These are phyloP conservation scores for Amanita pallidorosea DNA, from an alignment of 768 basidiomycete genomes.

Conservation along the genomic window DNA sequence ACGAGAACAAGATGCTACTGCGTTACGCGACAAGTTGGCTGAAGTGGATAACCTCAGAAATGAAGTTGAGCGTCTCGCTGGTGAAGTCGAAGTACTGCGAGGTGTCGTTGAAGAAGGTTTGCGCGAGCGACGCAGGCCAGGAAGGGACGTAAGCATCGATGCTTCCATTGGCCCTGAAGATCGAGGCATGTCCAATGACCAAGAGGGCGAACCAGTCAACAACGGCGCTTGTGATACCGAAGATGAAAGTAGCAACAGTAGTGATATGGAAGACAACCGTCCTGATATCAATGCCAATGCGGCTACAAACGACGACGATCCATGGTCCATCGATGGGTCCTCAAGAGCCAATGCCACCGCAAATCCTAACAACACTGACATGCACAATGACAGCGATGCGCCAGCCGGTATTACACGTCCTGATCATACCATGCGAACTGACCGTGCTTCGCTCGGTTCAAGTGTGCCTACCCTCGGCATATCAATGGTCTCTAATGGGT, in stretches of 20 bases:
- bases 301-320: slow-evolving; percentile 24
- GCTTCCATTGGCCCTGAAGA: slow-evolving; percentile 13
- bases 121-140: slow-evolving; percentile 50
- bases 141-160: slow-evolving; percentile 12
- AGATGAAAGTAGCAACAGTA: slow-evolving; percentile 11
- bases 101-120: slow-evolving; percentile 84
- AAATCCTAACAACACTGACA: slow-evolving; percentile 1
- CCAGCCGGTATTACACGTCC: slow-evolving; percentile 7
- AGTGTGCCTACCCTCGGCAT: slow-evolving; percentile 1
- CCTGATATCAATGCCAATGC: slow-evolving; percentile 17
- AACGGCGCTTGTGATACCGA: slow-evolving; percentile 9
- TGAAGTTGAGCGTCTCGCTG: slow-evolving; percentile 74
- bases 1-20: slow-evolving; percentile 50
- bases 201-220: slow-evolving; percentile 14
- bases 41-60: slow-evolving; percentile 60
- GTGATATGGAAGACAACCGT: slow-evolving; percentile 14
- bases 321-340: slow-evolving; percentile 19
- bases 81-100: slow-evolving; percentile 80
- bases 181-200: slow-evolving; percentile 22
- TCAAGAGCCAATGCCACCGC: slow-evolving; percentile 13
- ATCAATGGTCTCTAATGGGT: not conserved
- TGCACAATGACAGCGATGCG: not conserved
- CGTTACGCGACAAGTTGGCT: slow-evolving; percentile 45
- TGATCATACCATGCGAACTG: slow-evolving; percentile 42
- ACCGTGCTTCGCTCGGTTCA: slow-evolving; percentile 42